Percentiles rank a stretch among this genome's conserved stretches.
phyloP scores from a whole-genome alignment of 2,329 filamentous ascomycete species.

The Hymenoscyphus scutula region DNA sequence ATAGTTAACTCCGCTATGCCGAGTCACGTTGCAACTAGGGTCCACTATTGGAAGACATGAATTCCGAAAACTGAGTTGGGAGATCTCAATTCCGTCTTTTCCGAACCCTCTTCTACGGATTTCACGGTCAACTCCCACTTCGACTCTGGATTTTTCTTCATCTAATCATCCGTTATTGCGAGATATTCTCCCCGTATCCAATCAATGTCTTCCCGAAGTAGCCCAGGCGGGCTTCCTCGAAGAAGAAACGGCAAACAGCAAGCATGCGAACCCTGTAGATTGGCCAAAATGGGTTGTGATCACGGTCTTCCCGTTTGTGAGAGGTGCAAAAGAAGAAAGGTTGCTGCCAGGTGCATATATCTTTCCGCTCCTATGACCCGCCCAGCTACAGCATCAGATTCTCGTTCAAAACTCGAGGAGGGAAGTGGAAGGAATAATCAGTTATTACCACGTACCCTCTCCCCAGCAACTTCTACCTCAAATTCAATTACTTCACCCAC shows the following conservation, averaged over 20 bases:
- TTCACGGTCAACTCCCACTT: not conserved
- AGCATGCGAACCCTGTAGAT: constrained; percentile 32
- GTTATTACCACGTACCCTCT: constrained; percentile 9
- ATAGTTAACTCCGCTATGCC: not conserved
- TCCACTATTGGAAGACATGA: not conserved
- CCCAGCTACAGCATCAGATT: not conserved
- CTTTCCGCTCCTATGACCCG: constrained; percentile 31
- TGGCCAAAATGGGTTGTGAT: constrained; percentile 34
- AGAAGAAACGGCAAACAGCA: constrained; percentile 33
- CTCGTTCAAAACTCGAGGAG: not conserved
- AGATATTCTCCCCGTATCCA: not conserved
- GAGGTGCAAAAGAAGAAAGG: constrained; percentile 29
- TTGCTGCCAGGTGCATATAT: constrained; percentile 29
- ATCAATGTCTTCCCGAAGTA: constrained; percentile 6
- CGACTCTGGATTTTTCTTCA: not conserved
- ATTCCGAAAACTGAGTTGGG: not conserved
- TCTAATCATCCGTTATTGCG: not conserved
- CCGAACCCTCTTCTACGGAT: not conserved
- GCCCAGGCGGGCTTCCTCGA: constrained; percentile 15
- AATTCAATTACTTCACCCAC: constrained; percentile 5
- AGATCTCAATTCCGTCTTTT: not conserved
- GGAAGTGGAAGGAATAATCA: constrained; percentile 5
- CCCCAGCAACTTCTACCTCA: constrained; percentile 8
- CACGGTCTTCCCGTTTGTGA: constrained; percentile 30
- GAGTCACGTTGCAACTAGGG: not conserved